Evolutionary conservation across 345 rosid genomes (phyloP), one percentile per base, ranked within the genome.

Genomic region (Murraya paniculata): DNA sequence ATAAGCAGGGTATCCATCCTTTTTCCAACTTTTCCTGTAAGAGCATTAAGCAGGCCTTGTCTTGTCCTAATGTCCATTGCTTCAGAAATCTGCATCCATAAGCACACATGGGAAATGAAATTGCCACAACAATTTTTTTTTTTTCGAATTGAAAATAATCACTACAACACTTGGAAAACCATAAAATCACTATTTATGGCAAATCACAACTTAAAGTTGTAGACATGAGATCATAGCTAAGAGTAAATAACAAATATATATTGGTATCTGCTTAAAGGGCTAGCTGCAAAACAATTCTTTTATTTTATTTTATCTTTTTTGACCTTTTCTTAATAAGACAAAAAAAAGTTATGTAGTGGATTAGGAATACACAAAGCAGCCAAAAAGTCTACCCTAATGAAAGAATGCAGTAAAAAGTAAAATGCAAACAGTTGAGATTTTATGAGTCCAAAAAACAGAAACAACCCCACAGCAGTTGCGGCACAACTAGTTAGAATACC

Each of bases 41-140:
- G 89, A 71, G 97, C 95, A 86, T 89, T 92, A 64, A 96, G 96
- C 83, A 96, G 84, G 65, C 99, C 99, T 76, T 92, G 91, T 79
- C 99, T 88, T 78, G 98, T 96, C 79, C 99, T 88, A 81, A 92
- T 89, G 85, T 96, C 99, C 98, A 96, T 92, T 78, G 87, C 92
- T 87, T 96, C 99, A 38, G 98, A 90, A 81, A 96, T 89, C 99
- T 96, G 85, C 74, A 82, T 55, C 68, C 69, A 76, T 62, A 76
- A 56, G 77, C 67, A 75, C 61, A 3, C 18, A 75, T 50, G 30
- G 39, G 53, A 79, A 80, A 60, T 67, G 57, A 71, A 72, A 71
- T 21, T 62, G 64, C 71, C 27, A 78, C 41, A 31, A 71, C 66
- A 61, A 11, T 45, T 45, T 35, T 2, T 33, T 33, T 41, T 11